Evolutionary conservation across 371 early-diverging fungal genomes (phyloP), one percentile per base, ranked within the genome.

Genomic region (Phascolomyces articulosus): DNA sequence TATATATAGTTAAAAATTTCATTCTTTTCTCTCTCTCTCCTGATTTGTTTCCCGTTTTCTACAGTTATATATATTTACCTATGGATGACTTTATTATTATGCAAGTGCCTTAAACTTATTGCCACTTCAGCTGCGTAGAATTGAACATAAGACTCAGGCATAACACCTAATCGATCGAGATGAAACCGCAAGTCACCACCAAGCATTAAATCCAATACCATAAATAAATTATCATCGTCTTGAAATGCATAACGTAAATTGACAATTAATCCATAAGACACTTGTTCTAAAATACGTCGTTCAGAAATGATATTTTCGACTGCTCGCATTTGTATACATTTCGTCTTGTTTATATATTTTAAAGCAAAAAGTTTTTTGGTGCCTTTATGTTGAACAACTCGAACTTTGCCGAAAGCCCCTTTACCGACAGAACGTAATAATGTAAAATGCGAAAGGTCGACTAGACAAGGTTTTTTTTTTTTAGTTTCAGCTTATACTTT

Each of bases 141-240:
- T 23, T 83, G 82, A 23, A 92, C 89, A 13, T 86, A 85, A 11
- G 87, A 83, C 61, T 94, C 94, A 27, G 79, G 74, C 74, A 93
- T 75, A 4, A 74, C 67, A 3, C 85, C 85, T 20, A 78, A 65
- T 18, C 87, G 79, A 62, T 89, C 88, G 24, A 92, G 74, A 74
- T 93, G 91, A 55, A 89, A 92, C 1, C 91, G 84, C 40, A 96
- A 72, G 73, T 96, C 97, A n/a, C 96, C 96, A 54, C 96, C 95
- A 10, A 90, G 73, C 90, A 89, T 90, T 31, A 90, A 74, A 73
- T 91, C 92, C 23, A 91, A 65, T 11, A 90, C 85, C 92, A 91
- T 90, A 64, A 88, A 91, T 67, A 91, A 68, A 61, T 89, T 88
- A 57, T 89, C 90, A 62, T 90, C 91, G 71, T 91, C 92, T 73